Conservation (phyloP, 345 rosid species). For the Leavenworthia alabamica region DNA sequence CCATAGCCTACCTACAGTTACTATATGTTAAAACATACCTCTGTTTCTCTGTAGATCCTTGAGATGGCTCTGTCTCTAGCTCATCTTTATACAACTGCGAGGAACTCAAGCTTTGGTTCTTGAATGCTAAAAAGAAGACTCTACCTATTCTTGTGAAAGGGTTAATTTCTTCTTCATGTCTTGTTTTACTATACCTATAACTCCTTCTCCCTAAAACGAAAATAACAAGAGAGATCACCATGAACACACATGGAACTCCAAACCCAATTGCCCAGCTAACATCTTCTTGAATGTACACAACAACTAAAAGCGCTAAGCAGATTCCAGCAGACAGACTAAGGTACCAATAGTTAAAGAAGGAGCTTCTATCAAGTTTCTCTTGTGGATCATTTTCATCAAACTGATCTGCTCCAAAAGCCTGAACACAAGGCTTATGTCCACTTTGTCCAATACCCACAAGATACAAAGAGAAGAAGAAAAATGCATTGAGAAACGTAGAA, state of each 20-base stretch:
- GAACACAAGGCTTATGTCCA: conserved; percentile 81
- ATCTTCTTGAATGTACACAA: conserved; percentile 17
- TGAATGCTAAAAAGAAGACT: conserved; percentile 46
- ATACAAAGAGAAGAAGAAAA: conserved; percentile 49
- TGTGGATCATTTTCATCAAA: conserved; percentile 26
- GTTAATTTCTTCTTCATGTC: conserved; percentile 36
- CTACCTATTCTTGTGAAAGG: conserved; percentile 50
- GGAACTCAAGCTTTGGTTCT: conserved; percentile 35
- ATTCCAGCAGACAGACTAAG: no score
- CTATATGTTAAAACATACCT: conserved; percentile 28
- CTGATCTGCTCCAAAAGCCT: conserved; percentile 35
- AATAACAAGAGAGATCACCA: conserved; percentile 44
- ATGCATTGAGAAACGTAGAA: conserved; percentile 16
- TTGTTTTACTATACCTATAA: conserved; percentile 40
- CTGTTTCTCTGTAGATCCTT: conserved; percentile 24
- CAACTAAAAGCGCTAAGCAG: neutral
- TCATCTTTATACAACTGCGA: conserved; percentile 9
- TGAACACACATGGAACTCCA: conserved; percentile 51
- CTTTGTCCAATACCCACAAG: conserved; percentile 62
- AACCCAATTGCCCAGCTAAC: conserved; percentile 20
- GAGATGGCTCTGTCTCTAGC: conserved; percentile 3
- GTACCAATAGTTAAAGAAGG: conserved; percentile 27
- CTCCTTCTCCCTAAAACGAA: conserved; percentile 48
- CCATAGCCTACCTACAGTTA: neutral
- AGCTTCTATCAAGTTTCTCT: conserved; percentile 23